These are phyloP conservation scores for Eudorina sp. DNA, from an alignment of 139 green algal genomes.

Conservation along the genomic window DNA sequence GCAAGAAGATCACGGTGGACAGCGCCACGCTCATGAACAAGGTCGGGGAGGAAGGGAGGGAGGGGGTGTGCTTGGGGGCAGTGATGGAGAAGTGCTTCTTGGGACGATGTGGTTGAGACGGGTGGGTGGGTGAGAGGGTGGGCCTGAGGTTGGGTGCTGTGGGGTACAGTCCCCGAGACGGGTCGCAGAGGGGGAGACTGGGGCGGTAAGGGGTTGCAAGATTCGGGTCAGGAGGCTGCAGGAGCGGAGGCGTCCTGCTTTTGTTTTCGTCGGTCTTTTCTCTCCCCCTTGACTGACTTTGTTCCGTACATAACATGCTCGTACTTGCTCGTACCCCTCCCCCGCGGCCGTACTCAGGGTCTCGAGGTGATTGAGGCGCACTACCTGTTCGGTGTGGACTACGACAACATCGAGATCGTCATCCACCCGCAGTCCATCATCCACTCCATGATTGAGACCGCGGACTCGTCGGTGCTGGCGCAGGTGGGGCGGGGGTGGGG, in stretches of 20 bases:
- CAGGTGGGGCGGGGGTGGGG: constrained; percentile 72
- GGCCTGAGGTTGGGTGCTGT: too few species aligned
- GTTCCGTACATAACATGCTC: too few species aligned
- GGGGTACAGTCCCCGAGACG: too few species aligned
- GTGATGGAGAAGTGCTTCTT: too few species aligned
- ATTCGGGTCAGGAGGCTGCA: too few species aligned
- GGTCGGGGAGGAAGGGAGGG: constrained; percentile 43
- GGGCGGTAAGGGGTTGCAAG: too few species aligned
- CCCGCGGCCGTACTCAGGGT: constrained; percentile 56
- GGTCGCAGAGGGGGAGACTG: too few species aligned
- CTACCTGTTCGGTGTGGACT: constrained; percentile 97
- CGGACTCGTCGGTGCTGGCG: constrained; percentile 95
- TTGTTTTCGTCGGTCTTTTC: too few species aligned
- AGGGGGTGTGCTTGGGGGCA: background rate
- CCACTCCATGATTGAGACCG: constrained; percentile 99
- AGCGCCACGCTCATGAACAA: constrained; percentile 99
- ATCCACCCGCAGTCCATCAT: constrained; percentile 99
- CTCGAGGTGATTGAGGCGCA: constrained; percentile 98
- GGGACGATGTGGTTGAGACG: too few species aligned
- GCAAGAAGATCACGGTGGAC: constrained; percentile 99
- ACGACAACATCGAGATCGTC: constrained; percentile 99
- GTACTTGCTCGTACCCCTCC: background rate
- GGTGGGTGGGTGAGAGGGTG: too few species aligned
- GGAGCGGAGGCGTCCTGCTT: too few species aligned
- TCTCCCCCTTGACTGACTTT: too few species aligned